Conservation (phyloP, 1,139 yeast genomes). For the Yamadazyma sp. region DNA sequence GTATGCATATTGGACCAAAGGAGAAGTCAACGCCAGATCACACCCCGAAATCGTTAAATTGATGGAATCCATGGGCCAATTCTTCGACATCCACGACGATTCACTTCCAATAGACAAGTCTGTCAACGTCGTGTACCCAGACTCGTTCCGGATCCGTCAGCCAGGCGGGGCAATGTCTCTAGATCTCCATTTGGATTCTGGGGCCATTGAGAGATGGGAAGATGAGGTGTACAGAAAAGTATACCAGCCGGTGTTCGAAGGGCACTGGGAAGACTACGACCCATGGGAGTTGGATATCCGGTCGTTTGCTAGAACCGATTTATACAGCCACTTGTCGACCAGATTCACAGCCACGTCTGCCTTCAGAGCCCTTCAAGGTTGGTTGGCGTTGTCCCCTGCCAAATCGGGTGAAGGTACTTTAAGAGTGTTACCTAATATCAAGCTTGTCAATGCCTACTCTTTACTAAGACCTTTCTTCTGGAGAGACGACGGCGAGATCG, state of each 20-base stretch:
- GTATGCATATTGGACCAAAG: conserved; percentile 44
- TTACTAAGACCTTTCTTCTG: conserved; percentile 47
- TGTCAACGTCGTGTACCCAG: conserved; percentile 37
- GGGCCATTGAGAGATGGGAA: conserved; percentile 43
- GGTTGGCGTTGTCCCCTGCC: conserved; percentile 38
- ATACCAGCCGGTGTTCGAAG: conserved; percentile 41
- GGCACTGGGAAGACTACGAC: conserved; percentile 49
- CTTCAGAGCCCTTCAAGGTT: conserved; percentile 50
- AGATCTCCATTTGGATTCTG: conserved; percentile 47
- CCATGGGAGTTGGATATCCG: conserved; percentile 42
- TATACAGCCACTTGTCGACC: conserved; percentile 26
- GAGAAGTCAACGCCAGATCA: conserved; percentile 42
- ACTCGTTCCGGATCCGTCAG: conserved; percentile 39
- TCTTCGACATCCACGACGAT: conserved; percentile 32
- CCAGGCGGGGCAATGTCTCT: conserved; percentile 40
- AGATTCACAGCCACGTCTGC: conserved; percentile 35
- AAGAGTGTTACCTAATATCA: conserved; percentile 38
- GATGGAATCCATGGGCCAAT: conserved; percentile 29
- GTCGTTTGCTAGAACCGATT: conserved; percentile 32
- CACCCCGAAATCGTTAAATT: conserved; percentile 35
- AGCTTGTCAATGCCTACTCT: conserved; percentile 38
- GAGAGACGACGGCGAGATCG: conserved; percentile 28
- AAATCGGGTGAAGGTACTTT: conserved; percentile 48
- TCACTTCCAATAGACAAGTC: conserved; percentile 26
- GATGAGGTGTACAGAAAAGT: conserved; percentile 33